These are phyloP conservation scores for Stylonectria norvegica DNA, from an alignment of 2,329 filamentous ascomycete species.

Conservation along the genomic window DNA sequence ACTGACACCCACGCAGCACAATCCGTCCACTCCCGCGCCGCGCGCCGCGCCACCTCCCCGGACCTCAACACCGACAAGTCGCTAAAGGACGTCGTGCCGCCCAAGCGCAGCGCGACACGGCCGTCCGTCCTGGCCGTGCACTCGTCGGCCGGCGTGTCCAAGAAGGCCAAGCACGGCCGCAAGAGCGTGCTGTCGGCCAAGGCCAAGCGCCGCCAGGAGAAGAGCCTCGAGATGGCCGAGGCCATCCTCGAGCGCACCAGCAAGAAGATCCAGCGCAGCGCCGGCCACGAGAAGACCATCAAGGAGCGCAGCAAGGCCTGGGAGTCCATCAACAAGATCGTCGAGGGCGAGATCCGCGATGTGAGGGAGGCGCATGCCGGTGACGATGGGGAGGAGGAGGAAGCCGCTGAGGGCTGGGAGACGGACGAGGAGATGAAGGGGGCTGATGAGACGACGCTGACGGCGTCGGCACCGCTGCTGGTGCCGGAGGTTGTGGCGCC, in stretches of 20 bases:
- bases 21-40: slow-evolving; percentile 70
- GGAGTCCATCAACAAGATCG: slow-evolving; percentile 54
- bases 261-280: slow-evolving; percentile 54
- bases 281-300: slow-evolving; percentile 45
- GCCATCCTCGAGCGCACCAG: slow-evolving; percentile 57
- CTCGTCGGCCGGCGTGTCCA: slow-evolving; percentile 62
- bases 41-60: slow-evolving; percentile 68
- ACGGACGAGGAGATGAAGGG: slow-evolving; percentile 37
- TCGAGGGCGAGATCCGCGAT: slow-evolving; percentile 18
- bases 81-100: slow-evolving; percentile 56
- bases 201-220: slow-evolving; percentile 55
- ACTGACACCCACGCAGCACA: slow-evolving; percentile 42
- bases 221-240: slow-evolving; percentile 56
- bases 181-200: slow-evolving; percentile 53
- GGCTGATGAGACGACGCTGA: slow-evolving; percentile 7
- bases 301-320: slow-evolving; percentile 52
- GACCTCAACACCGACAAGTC: slow-evolving; percentile 70
- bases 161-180: slow-evolving; percentile 59
- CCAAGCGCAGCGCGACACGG: slow-evolving; percentile 41
- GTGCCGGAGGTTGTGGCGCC: neutral
- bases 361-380: slow-evolving; percentile 18
- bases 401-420: slow-evolving; percentile 24
- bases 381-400: slow-evolving; percentile 22
- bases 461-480: too few species aligned
- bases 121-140: slow-evolving; percentile 69